These are phyloP conservation scores for Trichophyton verrucosum DNA, from an alignment of 2,329 filamentous ascomycete species.

Conservation along the genomic window DNA sequence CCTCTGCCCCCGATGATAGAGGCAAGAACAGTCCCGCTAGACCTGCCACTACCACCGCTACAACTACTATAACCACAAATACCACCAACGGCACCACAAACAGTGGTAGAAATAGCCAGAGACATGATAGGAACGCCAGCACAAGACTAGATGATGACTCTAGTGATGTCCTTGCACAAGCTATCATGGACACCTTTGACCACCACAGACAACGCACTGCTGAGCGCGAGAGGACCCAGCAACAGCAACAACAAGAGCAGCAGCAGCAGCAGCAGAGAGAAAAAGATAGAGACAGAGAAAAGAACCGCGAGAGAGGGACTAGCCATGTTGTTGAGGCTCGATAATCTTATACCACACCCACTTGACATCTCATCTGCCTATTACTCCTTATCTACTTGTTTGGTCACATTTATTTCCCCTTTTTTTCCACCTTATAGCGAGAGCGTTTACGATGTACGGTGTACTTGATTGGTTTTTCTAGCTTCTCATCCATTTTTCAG, in stretches of 20 bases:
- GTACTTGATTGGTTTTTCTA: background rate
- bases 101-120: background rate
- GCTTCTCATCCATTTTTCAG: background rate
- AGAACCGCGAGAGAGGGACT: background rate
- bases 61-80: background rate
- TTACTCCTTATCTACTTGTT: background rate
- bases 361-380: background rate
- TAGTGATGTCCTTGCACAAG: conserved; percentile 31
- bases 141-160: conserved; percentile 25
- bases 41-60: background rate
- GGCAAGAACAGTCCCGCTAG: background rate
- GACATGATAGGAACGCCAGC: background rate
- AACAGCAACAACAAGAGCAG: conserved; percentile 3
- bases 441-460: background rate
- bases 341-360: background rate
- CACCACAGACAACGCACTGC: conserved; percentile 25
- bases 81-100: background rate
- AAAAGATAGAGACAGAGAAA: conserved; percentile 4
- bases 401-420: background rate
- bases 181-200: conserved; percentile 32
- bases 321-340: background rate
- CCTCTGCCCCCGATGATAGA: background rate
- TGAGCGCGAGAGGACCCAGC: conserved; percentile 13
- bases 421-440: background rate
- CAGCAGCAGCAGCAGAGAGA: conserved; percentile 5